phyloP scores from a whole-genome alignment of 805 yeast genomes.

The Zygotorulaspora chibaensis region DNA sequence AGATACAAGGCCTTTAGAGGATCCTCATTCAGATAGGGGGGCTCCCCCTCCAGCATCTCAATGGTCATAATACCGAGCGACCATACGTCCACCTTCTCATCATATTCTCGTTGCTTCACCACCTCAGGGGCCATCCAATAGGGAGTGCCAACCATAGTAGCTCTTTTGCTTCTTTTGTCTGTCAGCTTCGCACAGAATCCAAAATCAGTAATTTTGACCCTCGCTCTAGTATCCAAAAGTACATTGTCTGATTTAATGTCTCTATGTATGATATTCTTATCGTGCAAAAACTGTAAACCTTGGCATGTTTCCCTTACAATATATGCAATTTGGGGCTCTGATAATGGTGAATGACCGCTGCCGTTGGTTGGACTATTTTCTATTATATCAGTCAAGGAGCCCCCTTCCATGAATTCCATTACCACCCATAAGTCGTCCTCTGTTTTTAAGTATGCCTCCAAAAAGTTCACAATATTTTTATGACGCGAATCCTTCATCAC shows the following conservation, averaged over 20 bases:
- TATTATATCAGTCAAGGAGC: conserved; percentile 91
- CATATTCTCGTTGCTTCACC: conserved; percentile 90
- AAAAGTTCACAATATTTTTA: conserved; percentile 88
- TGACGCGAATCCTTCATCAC: conserved; percentile 97
- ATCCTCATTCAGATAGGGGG: conserved; percentile 94
- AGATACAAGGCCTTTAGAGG: conserved; percentile 90
- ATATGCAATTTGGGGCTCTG: conserved; percentile 86
- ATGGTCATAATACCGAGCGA: conserved; percentile 96
- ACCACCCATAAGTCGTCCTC: conserved; percentile 91
- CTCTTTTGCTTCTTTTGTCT: conserved; percentile 79
- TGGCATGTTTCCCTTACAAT: conserved; percentile 86
- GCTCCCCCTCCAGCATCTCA: conserved; percentile 98
- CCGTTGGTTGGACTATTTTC: conserved; percentile 67
- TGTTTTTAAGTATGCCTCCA: conserved; percentile 83
- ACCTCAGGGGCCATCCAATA: conserved; percentile 99
- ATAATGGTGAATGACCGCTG: conserved; percentile 40
- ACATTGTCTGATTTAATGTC: conserved; percentile 97
- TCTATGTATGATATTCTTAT: conserved; percentile 89
- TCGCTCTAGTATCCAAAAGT: conserved; percentile 71
- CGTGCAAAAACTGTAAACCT: conserved; percentile 89
- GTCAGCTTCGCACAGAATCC: conserved; percentile 95
- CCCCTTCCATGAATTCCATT: conserved; percentile 99
- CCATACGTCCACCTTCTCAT: conserved; percentile 97
- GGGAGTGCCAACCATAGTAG: conserved; percentile 99
- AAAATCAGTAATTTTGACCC: conserved; percentile 92